phyloP scores from a whole-genome alignment of 2,329 filamentous ascomycete species.

The Paecilomyces dactylethromorphus region DNA sequence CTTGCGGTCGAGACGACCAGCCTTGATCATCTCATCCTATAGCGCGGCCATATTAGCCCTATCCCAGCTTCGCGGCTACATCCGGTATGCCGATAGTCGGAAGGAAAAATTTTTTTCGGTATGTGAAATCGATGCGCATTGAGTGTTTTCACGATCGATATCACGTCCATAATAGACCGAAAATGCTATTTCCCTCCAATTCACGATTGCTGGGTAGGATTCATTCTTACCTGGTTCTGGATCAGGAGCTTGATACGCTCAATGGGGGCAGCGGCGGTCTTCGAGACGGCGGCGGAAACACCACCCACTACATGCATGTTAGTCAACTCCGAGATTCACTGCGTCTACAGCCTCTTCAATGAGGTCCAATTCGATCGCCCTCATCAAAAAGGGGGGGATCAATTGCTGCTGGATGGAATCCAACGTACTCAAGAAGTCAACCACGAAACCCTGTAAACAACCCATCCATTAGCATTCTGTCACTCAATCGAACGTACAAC shows the following conservation, averaged over 20 bases:
- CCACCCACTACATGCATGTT: conserved; percentile 76
- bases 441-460: conserved; percentile 70
- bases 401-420: conserved; percentile 3
- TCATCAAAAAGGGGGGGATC: background rate
- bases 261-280: conserved; percentile 99
- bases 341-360: background rate
- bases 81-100: conserved; percentile 1
- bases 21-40: conserved; percentile 99
- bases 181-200: background rate
- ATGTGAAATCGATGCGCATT: conserved; percentile 1
- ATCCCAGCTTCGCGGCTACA: background rate
- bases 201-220: background rate
- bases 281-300: conserved; percentile 99
- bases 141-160: background rate
- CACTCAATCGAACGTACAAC: conserved; percentile 3
- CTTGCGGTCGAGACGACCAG: conserved; percentile 95
- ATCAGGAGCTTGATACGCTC: conserved; percentile 99
- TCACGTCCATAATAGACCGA: background rate
- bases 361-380: background rate
- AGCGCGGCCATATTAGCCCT: conserved; percentile 1
- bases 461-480: conserved; percentile 23
- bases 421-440: conserved; percentile 97
- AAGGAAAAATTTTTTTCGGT: conserved; percentile 3
- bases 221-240: conserved; percentile 88
- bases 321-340: conserved; percentile 23